Evolutionary conservation across 192 early-diverging fungal species (phyloP).

Genomic region (Glomus cerebriforme): DNA sequence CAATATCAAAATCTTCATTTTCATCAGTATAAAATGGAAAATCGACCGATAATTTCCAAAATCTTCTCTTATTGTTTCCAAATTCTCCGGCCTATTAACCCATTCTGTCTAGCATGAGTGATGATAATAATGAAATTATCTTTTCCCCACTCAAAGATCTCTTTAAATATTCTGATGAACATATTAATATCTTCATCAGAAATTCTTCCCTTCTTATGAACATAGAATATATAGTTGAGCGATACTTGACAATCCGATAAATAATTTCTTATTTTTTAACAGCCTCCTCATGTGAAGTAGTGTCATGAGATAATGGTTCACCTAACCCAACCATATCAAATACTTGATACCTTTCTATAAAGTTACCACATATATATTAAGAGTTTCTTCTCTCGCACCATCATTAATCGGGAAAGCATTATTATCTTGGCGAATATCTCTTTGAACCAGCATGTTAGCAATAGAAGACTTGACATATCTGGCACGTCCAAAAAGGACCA

Average conservation of each 20-base stretch:
- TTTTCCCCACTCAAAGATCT: constrained; percentile 25
- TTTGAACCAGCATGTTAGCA: constrained; percentile 33
- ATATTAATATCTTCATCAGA: constrained; percentile 16
- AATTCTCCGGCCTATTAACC: constrained; percentile 22
- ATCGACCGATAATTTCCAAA: constrained; percentile 35
- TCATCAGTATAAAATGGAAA: constrained; percentile 16
- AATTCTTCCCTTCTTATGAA: constrained; percentile 21
- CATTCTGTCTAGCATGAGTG: constrained; percentile 27
- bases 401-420: constrained; percentile 9
- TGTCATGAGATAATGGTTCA: not conserved
- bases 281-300: not conserved
- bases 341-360: constrained; percentile 21
- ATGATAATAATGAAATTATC: constrained; percentile 32
- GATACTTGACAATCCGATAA: not conserved
- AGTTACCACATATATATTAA: not conserved
- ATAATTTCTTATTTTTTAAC: constrained; percentile 8
- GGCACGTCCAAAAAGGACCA: constrained; percentile 27
- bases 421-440: constrained; percentile 9
- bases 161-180: constrained; percentile 32
- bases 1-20: not conserved
- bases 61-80: not conserved
- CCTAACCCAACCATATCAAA: constrained; percentile 34
- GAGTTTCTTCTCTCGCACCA: constrained; percentile 8
- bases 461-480: constrained; percentile 32
- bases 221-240: no score